Percentiles rank a stretch among this genome's conserved stretches.
Evolutionary conservation across 768 basidiomycete species (phyloP).

Genomic region (Hypsizygus marmoreus): DNA sequence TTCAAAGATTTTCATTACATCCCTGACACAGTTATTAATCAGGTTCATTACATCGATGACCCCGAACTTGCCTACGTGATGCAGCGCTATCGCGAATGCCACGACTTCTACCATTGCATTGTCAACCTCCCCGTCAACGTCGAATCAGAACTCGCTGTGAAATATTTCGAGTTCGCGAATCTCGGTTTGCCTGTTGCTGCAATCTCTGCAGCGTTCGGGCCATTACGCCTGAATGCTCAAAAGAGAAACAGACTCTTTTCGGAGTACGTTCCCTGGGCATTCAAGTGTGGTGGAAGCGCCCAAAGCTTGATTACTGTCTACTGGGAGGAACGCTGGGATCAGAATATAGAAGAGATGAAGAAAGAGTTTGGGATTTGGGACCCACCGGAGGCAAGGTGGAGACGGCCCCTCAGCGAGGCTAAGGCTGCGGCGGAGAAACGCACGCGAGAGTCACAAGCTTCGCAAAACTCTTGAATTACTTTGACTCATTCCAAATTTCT

Average conservation of each 20-base stretch:
- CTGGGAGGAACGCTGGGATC: constrained; percentile 95
- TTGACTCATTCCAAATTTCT: too few relatives aligned
- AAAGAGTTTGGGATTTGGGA: constrained; percentile 84
- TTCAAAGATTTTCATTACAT: not conserved
- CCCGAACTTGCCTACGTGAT: constrained; percentile 97
- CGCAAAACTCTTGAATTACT: too few relatives aligned
- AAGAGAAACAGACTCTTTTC: constrained; percentile 62
- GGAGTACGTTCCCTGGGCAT: constrained; percentile 93
- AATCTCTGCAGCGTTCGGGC: constrained; percentile 78
- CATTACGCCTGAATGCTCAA: constrained; percentile 62
- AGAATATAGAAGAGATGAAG: constrained; percentile 81
- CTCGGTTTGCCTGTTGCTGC: constrained; percentile 87
- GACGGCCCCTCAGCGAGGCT: constrained; percentile 64
- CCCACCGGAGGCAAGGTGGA: constrained; percentile 74
- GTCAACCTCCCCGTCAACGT: constrained; percentile 87
- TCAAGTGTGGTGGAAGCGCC: constrained; percentile 77
- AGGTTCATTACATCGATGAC: constrained; percentile 95
- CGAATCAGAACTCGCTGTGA: constrained; percentile 90
- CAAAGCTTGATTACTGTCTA: constrained; percentile 85
- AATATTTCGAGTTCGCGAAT: constrained; percentile 93
- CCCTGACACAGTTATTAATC: constrained; percentile 12
- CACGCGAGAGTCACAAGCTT: constrained; percentile 1
- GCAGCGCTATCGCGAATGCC: constrained; percentile 97
- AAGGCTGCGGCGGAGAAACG: constrained; percentile 47
- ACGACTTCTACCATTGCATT: constrained; percentile 96